These are phyloP conservation scores for Starmerella stigmatis DNA, from an alignment of 805 yeast genomes.

Conservation along the genomic window DNA sequence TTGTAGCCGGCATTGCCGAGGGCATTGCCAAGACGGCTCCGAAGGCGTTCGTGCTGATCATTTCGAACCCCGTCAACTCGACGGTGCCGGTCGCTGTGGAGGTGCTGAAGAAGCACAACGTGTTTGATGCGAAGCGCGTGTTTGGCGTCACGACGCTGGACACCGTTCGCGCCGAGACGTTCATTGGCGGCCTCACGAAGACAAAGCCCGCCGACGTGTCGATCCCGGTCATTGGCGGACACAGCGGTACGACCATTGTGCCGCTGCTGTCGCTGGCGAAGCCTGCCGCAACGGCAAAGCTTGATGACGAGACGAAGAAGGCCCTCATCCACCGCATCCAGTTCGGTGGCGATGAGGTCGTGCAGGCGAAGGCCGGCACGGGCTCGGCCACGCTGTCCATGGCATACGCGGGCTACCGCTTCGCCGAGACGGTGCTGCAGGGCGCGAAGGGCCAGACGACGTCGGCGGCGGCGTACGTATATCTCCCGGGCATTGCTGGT, in stretches of 20 bases:
- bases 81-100: slow-evolving; percentile 84
- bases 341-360: slow-evolving; percentile 95
- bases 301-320: slow-evolving; percentile 35
- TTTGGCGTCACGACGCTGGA: slow-evolving; percentile 88
- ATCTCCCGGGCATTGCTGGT: slow-evolving; percentile 31
- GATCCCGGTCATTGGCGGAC: slow-evolving; percentile 84
- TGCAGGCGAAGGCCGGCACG: slow-evolving; percentile 84
- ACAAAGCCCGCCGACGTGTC: slow-evolving; percentile 39
- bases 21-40: slow-evolving; percentile 66
- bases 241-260: slow-evolving; percentile 88
- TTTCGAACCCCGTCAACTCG: slow-evolving; percentile 90
- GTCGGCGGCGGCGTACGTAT: slow-evolving; percentile 37
- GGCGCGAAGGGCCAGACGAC: slow-evolving; percentile 34
- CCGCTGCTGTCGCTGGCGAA: slow-evolving; percentile 53
- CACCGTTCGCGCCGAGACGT: slow-evolving; percentile 77
- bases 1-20: slow-evolving; percentile 60
- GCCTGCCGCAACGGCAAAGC: slow-evolving; percentile 30
- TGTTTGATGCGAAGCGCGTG: slow-evolving; percentile 58
- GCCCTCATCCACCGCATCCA: slow-evolving; percentile 79
- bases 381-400: slow-evolving; percentile 93
- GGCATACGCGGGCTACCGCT: slow-evolving; percentile 88
- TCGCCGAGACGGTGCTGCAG: slow-evolving; percentile 49
- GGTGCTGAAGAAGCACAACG: slow-evolving; percentile 56
- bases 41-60: slow-evolving; percentile 65
- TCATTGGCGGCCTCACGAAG: slow-evolving; percentile 48